Evolutionary conservation across 2,329 filamentous ascomycete genomes (phyloP).

Genomic region (Cercospora canescens): DNA sequence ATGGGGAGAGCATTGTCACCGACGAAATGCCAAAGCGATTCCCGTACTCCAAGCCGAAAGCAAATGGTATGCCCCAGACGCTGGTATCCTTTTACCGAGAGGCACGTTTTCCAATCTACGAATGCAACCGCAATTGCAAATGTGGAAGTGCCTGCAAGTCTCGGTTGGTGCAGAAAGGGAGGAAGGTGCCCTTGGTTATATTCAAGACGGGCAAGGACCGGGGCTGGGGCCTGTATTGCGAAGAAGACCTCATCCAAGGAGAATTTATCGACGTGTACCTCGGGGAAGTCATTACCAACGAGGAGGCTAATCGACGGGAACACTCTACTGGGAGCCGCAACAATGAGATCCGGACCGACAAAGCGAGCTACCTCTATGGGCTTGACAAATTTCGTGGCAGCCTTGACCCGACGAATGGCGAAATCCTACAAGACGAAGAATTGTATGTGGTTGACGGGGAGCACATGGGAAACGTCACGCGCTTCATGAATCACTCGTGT

Average conservation of each 20-base stretch:
- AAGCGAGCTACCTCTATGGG: slow-evolving; percentile 76
- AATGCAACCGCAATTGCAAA: slow-evolving; percentile 72
- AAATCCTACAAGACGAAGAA: slow-evolving; percentile 47
- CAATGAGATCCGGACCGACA: slow-evolving; percentile 56
- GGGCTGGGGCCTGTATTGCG: slow-evolving; percentile 75
- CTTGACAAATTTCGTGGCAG: slow-evolving; percentile 70
- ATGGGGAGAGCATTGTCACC: slow-evolving; percentile 30
- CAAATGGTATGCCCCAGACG: slow-evolving; percentile 26
- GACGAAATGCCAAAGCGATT: slow-evolving; percentile 53
- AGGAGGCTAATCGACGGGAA: slow-evolving; percentile 66
- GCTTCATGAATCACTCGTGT: slow-evolving; percentile 83
- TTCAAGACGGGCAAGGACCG: slow-evolving; percentile 68
- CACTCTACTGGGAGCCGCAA: slow-evolving; percentile 28
- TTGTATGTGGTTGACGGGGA: slow-evolving; percentile 63
- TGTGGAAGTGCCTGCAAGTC: slow-evolving; percentile 69
- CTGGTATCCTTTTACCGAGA: slow-evolving; percentile 44
- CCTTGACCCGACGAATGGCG: slow-evolving; percentile 40
- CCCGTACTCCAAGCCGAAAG: slow-evolving; percentile 56
- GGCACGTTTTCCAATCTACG: slow-evolving; percentile 63
- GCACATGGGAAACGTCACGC: slow-evolving; percentile 73
- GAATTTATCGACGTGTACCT: slow-evolving; percentile 81
- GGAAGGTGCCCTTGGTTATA: slow-evolving; percentile 70
- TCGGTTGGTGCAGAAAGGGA: slow-evolving; percentile 72
- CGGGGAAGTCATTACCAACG: slow-evolving; percentile 56
- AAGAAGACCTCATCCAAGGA: slow-evolving; percentile 64